Percentiles rank a stretch among this genome's conserved stretches.
phyloP scores from a whole-genome alignment of 2,329 filamentous ascomycete genomes.

The Fusarium camptoceras region DNA sequence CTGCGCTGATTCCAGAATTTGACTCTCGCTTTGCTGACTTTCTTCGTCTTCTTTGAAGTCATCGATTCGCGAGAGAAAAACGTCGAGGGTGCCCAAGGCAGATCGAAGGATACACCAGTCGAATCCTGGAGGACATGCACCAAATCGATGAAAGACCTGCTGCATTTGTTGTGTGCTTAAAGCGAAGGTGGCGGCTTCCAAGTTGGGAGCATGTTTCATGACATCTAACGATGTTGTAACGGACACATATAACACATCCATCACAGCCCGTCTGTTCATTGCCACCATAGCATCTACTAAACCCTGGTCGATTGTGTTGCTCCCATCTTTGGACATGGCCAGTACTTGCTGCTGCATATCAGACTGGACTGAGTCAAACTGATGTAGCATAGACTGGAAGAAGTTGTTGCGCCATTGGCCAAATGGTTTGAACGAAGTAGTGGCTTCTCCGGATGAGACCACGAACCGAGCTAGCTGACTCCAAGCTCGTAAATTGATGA shows the following conservation, averaged over 20 bases:
- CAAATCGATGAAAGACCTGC: slow-evolving; percentile 63
- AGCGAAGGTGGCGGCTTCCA: slow-evolving; percentile 61
- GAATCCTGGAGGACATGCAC: slow-evolving; percentile 55
- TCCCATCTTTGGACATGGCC: slow-evolving; percentile 61
- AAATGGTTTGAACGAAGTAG: slow-evolving; percentile 62
- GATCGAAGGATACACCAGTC: slow-evolving; percentile 62
- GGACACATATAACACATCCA: slow-evolving; percentile 64
- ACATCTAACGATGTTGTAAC: slow-evolving; percentile 64
- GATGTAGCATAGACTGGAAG: slow-evolving; percentile 67
- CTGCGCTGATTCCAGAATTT: slow-evolving; percentile 54
- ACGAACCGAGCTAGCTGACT: slow-evolving; percentile 70
- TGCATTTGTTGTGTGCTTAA: slow-evolving; percentile 64
- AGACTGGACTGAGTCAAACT: slow-evolving; percentile 66
- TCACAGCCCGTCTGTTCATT: slow-evolving; percentile 64
- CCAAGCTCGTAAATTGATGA: slow-evolving; percentile 74
- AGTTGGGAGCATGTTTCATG: slow-evolving; percentile 58
- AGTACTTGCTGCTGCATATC: slow-evolving; percentile 68
- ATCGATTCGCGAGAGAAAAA: slow-evolving; percentile 60
- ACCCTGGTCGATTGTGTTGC: slow-evolving; percentile 56
- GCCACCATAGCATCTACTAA: slow-evolving; percentile 63
- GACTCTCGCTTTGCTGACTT: slow-evolving; percentile 54
- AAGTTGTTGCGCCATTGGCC: slow-evolving; percentile 65
- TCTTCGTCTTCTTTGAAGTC: slow-evolving; percentile 55
- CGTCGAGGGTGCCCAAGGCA: slow-evolving; percentile 60
- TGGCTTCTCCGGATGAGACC: slow-evolving; percentile 59